Evolutionary conservation across 1,139 yeast species (phyloP), one percentile per base, ranked within the genome.

Genomic region (Nakaseomyces sp.): DNA sequence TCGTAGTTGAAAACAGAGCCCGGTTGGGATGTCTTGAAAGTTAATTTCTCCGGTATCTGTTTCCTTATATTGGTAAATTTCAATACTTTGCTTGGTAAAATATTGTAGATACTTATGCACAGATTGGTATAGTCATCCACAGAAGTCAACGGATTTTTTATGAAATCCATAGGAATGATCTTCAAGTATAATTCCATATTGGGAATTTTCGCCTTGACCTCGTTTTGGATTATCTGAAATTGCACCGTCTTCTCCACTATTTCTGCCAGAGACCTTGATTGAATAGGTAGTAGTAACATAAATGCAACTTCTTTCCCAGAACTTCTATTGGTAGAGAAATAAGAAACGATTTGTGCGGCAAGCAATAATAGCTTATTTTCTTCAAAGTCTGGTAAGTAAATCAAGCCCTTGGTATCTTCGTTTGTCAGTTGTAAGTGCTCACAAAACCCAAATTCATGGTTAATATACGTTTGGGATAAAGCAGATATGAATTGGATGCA

Each of bases 61-160:
- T 57, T 55, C 1, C 64, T 61, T 13, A 69, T 46, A 1, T 60
- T 47, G 1, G 71, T 56, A 46, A 58, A 61, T 18, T 63, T 60
- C 1, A 52, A 47, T 2, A 54, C 45, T 18, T 54, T 51, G 12
- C 63, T 55, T 22, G 79, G 79, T 47, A 81, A 65, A 44, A 68
- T 67, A 56, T 85, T 85, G 64, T 86, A 89, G 3, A 87, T 63
- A 26, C 74, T 71, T 58, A 83, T 64, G 2, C 88, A 73, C 5
- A 84, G 51, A 43, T 71, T 71, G 2, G 77, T 53, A 44, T 57
- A 60, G 3, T 56, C 54, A 40, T 55, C 56, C 3, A 60, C 51
- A 1, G 63, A 50, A 5, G 57, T 54, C 24, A 61, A 40, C 2
- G 64, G 63, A 31, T 66, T 66, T 17, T 76, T 72, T 28, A 78